A percentile compares a stretch with the other conserved stretches of the same genome.
These are phyloP conservation scores for Piromyces finnis DNA, from an alignment of 192 early-diverging fungal genomes.

Conservation along the genomic window DNA sequence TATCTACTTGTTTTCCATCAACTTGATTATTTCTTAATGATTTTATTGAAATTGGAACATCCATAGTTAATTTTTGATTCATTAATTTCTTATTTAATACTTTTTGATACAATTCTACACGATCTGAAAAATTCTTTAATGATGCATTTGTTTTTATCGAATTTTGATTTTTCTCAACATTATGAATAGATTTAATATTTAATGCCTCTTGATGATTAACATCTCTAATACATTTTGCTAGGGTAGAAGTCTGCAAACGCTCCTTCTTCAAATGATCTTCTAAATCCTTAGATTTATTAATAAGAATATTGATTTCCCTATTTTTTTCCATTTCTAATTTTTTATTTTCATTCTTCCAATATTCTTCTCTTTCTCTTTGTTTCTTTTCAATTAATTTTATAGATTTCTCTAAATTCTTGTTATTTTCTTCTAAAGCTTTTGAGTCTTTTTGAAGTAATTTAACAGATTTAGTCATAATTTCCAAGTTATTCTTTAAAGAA, in stretches of 20 bases:
- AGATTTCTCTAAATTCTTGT: background rate
- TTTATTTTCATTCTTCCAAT: background rate
- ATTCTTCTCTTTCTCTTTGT: background rate
- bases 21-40: background rate
- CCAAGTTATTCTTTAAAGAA: background rate
- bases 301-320: background rate
- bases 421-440: background rate
- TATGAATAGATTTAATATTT: background rate
- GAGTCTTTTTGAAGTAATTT: background rate
- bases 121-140: background rate
- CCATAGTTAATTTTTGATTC: background rate
- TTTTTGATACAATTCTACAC: background rate
- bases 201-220: background rate
- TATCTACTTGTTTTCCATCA: background rate
- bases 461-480: background rate
- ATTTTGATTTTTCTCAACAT: background rate
- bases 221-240: background rate
- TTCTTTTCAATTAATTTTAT: background rate
- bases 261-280: background rate
- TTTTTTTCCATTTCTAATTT: background rate
- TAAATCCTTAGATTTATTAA: background rate
- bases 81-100: background rate
- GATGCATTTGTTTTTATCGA: background rate
- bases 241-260: background rate
- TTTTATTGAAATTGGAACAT: background rate